phyloP scores from a whole-genome alignment of 106 monocot species.

The Dendrobium officinale region DNA sequence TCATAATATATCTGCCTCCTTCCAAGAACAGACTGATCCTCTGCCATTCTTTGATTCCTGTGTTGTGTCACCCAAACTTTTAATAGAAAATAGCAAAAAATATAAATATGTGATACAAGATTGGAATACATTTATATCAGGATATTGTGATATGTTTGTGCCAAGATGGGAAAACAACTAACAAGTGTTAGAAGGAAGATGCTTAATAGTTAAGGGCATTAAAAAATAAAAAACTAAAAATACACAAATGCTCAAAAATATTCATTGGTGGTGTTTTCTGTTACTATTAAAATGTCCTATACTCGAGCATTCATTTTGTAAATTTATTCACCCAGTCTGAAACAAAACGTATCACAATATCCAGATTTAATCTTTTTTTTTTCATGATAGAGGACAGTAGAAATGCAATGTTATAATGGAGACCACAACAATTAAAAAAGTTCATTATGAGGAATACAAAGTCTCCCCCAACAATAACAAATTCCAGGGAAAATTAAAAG shows the following conservation, averaged over 20 bases:
- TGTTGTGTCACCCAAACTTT: constrained; percentile 14
- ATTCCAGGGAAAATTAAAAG: not conserved
- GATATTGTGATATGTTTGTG: not conserved
- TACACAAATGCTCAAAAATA: not conserved
- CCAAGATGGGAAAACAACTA: not conserved
- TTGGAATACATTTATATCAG: not conserved
- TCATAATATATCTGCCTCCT: constrained; percentile 95
- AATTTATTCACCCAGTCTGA: not conserved
- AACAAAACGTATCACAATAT: not conserved
- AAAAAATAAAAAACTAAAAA: not conserved
- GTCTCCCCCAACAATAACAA: not conserved
- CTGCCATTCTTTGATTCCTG: constrained; percentile 97
- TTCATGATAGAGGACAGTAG: not conserved
- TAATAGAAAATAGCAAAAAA: not conserved
- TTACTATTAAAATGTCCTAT: not conserved
- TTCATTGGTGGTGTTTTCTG: not conserved
- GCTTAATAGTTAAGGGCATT: not conserved
- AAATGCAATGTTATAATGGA: not conserved
- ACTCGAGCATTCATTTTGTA: not conserved
- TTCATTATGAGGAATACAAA: not conserved
- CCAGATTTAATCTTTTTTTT: not conserved
- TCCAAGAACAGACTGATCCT: constrained; percentile 94
- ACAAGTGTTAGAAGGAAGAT: not conserved
- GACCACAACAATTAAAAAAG: not conserved
- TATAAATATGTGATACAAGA: not conserved